These are phyloP conservation scores for Penicillium psychrofluorescens DNA, from an alignment of 495 filamentous ascomycete species.

Conservation along the genomic window DNA sequence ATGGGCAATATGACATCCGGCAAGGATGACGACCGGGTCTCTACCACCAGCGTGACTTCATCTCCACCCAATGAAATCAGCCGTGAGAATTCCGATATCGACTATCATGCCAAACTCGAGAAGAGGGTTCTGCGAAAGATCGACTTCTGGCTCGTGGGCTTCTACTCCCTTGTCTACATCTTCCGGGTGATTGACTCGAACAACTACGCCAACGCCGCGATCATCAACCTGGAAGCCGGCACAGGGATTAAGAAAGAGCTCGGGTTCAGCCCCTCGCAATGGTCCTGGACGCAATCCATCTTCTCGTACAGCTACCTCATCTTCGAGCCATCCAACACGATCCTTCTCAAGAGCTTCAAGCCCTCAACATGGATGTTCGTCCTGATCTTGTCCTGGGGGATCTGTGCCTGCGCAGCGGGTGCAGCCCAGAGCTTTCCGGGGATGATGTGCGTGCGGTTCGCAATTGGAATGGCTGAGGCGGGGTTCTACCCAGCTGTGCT, in stretches of 20 bases:
- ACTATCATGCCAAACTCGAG: conserved; percentile 10
- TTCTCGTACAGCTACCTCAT: conserved; percentile 35
- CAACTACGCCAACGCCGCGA: conserved; percentile 39
- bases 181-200: conserved; percentile 33
- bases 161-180: conserved; percentile 36
- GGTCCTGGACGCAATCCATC: conserved; percentile 36
- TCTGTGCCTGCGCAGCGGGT: conserved; percentile 26
- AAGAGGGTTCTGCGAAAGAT: conserved; percentile 28
- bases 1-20: conserved; percentile 2
- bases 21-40: conserved; percentile 2
- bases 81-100: neutral
- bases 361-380: conserved; percentile 40
- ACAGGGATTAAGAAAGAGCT: conserved; percentile 38
- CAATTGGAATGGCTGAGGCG: conserved; percentile 33
- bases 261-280: conserved; percentile 24
- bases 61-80: conserved; percentile 1
- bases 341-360: conserved; percentile 22
- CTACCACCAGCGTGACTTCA: conserved; percentile 2
- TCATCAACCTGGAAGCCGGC: conserved; percentile 39
- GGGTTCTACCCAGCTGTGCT: conserved; percentile 32
- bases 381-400: conserved; percentile 33
- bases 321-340: conserved; percentile 35
- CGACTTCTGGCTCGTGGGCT: conserved; percentile 35
- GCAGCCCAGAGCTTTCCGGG: conserved; percentile 29
- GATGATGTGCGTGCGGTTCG: conserved; percentile 34